These are phyloP conservation scores for Puccinia hordei DNA, from an alignment of 1,284 basidiomycete genomes.

Conservation along the genomic window DNA sequence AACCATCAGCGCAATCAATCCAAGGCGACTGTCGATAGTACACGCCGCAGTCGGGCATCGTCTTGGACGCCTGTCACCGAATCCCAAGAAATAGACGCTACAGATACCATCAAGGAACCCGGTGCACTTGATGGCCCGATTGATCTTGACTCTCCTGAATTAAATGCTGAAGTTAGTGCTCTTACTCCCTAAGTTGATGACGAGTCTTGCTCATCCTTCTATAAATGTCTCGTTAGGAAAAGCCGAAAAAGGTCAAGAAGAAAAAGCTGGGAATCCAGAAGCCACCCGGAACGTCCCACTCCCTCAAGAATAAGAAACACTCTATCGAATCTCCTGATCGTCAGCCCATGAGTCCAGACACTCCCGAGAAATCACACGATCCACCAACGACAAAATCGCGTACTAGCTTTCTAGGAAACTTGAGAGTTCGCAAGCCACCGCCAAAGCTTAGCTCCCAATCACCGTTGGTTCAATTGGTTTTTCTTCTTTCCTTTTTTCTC, in stretches of 20 bases:
- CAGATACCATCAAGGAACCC: background rate
- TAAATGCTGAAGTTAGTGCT: background rate
- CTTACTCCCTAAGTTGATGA: background rate
- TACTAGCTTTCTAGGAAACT: slow-evolving; percentile 40
- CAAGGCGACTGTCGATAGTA: background rate
- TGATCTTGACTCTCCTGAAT: background rate
- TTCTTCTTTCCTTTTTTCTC: background rate
- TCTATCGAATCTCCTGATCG: slow-evolving; percentile 3
- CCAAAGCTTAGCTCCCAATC: slow-evolving; percentile 17
- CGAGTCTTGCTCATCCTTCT: background rate
- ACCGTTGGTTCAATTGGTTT: slow-evolving; percentile 6
- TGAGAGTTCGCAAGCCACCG: slow-evolving; percentile 39
- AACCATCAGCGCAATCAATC: slow-evolving; percentile 12
- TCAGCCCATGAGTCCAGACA: background rate
- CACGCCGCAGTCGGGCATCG: background rate
- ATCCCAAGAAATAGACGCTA: background rate
- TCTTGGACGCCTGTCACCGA: slow-evolving; percentile 16
- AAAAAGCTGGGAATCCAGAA: background rate
- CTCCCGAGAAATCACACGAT: slow-evolving; percentile 2
- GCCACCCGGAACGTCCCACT: slow-evolving; percentile 11
- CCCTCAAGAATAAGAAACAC: slow-evolving; percentile 3
- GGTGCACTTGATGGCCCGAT: slow-evolving; percentile 13
- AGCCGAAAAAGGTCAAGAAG: slow-evolving; percentile 26
- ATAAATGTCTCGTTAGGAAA: background rate
- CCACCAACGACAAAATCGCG: slow-evolving; percentile 8